Evolutionary conservation across 176 grass and related monocot species (phyloP).

Genomic region (Aegilops tauschii): DNA sequence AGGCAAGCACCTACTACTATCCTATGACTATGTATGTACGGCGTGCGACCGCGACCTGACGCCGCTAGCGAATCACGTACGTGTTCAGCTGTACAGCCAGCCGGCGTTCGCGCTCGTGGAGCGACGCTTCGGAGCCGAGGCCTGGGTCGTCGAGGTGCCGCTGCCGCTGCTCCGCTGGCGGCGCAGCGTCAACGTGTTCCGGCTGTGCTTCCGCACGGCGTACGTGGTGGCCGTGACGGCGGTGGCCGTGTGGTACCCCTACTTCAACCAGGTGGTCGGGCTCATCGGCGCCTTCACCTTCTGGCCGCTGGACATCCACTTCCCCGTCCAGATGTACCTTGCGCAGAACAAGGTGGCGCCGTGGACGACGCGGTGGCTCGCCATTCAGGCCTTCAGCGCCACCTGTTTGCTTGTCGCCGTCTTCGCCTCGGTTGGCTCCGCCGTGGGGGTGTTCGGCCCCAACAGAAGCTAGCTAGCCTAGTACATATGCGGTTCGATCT

Average conservation of each 20-base stretch:
- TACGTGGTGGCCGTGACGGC: constrained; percentile 61
- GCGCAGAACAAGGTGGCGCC: constrained; percentile 45
- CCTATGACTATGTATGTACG: not conserved
- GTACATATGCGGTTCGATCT: not conserved
- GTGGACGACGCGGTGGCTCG: constrained; percentile 55
- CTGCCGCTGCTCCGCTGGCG: constrained; percentile 15
- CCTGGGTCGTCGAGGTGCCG: constrained; percentile 28
- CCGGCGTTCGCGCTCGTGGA: constrained; percentile 59
- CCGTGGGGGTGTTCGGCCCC: constrained; percentile 51
- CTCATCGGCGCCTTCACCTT: constrained; percentile 67
- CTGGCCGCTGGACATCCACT: constrained; percentile 69
- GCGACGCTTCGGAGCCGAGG: constrained; percentile 13
- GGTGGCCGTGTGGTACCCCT: constrained; percentile 72
- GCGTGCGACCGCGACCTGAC: not conserved
- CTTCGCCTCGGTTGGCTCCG: constrained; percentile 65
- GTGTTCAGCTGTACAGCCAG: constrained; percentile 48
- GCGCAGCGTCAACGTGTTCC: constrained; percentile 32
- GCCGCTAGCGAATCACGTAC: not conserved
- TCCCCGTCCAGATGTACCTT: constrained; percentile 92
- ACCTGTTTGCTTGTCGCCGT: constrained; percentile 42
- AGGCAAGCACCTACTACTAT: constrained; percentile 33
- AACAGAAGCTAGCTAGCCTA: constrained; percentile 5
- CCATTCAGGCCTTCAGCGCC: constrained; percentile 45
- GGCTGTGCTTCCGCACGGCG: constrained; percentile 58
- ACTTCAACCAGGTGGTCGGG: constrained; percentile 78